Conservation (phyloP, 495 filamentous ascomycete species). For the Tuber umbilicatum region DNA sequence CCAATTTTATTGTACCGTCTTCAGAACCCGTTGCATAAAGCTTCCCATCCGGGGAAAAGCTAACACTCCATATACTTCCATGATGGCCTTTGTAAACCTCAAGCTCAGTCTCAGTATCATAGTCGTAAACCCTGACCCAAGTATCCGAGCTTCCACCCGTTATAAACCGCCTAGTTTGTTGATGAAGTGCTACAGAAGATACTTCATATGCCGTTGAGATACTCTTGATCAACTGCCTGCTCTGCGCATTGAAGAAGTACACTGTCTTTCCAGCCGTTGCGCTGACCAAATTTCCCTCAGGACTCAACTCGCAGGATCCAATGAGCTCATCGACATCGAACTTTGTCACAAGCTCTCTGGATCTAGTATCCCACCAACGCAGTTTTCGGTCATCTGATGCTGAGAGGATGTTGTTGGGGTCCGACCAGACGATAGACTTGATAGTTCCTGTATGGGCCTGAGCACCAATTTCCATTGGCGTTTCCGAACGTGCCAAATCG, state of each 20-base stretch:
- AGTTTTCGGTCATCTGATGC: conserved; percentile 83
- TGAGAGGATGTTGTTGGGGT: conserved; percentile 81
- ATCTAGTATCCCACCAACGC: conserved; percentile 88
- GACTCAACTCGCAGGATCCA: conserved; percentile 81
- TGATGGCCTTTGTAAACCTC: conserved; percentile 97
- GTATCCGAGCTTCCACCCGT: conserved; percentile 84
- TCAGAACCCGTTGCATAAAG: conserved; percentile 94
- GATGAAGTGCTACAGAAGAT: conserved; percentile 80
- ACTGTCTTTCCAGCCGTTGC: conserved; percentile 73
- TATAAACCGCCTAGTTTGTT: conserved; percentile 70
- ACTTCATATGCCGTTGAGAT: conserved; percentile 72
- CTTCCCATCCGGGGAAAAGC: conserved; percentile 90
- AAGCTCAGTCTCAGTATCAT: conserved; percentile 67
- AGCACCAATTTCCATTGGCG: conserved; percentile 71
- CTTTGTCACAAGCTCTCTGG: conserved; percentile 61
- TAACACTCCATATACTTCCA: conserved; percentile 90
- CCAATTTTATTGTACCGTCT: conserved; percentile 92
- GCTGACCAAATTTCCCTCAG: conserved; percentile 40
- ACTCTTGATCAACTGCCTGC: conserved; percentile 67
- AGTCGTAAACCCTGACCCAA: conserved; percentile 87
- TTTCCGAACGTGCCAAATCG: conserved; percentile 55
- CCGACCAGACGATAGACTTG: conserved; percentile 91
- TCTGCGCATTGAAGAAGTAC: conserved; percentile 80
- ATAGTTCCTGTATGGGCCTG: conserved; percentile 78
- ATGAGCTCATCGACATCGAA: conserved; percentile 72